These are phyloP conservation scores for Fraxinus pennsylvanica DNA, from an alignment of 257 asterid genomes.

Conservation along the genomic window DNA sequence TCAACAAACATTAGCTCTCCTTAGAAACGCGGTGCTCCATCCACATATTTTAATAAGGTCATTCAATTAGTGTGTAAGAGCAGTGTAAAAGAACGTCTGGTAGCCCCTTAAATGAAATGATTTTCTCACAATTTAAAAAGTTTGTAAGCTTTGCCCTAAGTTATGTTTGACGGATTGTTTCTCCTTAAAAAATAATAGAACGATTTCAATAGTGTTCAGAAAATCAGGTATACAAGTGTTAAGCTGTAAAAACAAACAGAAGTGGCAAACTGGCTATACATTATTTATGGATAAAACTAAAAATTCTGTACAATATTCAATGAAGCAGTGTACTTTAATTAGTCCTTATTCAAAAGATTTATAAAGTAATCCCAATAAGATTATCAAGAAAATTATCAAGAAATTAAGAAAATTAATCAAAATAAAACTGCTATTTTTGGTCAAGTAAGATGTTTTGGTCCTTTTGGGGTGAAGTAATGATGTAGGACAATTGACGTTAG, in stretches of 20 bases:
- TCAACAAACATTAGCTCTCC: not conserved
- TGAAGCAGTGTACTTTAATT: not conserved
- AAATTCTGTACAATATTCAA: not conserved
- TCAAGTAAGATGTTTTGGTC: not conserved
- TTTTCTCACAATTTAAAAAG: not conserved
- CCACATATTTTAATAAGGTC: not conserved
- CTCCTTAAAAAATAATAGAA: no score
- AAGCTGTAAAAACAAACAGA: not conserved
- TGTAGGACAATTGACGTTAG: no score
- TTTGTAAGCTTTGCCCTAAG: not conserved
- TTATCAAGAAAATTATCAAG: not conserved
- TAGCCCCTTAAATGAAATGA: no score
- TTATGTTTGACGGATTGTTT: no score
- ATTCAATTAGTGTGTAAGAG: no score
- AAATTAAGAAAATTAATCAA: not conserved
- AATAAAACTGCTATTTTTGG: not conserved
- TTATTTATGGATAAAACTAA: not conserved
- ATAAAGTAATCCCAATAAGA: not conserved
- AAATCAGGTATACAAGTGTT: no score
- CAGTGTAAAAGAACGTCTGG: no score
- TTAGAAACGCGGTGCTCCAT: not conserved
- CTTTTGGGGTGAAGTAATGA: not conserved
- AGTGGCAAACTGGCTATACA: slow-evolving; percentile 2
- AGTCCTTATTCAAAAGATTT: not conserved
- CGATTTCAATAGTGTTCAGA: no score